A percentile compares a stretch with the other conserved stretches of the same genome.
Conservation (phyloP, 2,329 filamentous ascomycete species). For the Fusarium sp. region DNA sequence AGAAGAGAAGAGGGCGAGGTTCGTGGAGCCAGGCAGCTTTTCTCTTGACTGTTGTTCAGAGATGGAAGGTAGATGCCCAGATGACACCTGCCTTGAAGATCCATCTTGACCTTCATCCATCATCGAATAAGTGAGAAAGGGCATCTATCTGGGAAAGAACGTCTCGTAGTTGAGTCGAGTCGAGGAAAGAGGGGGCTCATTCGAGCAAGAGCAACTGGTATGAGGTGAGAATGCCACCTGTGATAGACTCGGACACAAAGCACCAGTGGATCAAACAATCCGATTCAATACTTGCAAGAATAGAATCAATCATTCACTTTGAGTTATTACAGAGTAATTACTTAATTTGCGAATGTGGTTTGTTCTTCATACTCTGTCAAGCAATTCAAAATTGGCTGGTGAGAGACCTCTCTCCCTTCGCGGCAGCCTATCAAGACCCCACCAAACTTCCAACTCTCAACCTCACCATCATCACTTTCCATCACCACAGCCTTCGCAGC, state of each 20-base stretch:
- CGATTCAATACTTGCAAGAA: background rate
- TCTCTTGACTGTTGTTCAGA: background rate
- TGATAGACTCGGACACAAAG: background rate
- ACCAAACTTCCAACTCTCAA: conserved; percentile 24
- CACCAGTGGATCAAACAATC: background rate
- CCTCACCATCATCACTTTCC: conserved; percentile 15
- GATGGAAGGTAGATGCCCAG: background rate
- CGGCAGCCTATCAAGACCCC: conserved; percentile 10
- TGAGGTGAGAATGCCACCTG: background rate
- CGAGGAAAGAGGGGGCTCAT: background rate
- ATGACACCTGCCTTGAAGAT: background rate
- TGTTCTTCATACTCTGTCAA: background rate
- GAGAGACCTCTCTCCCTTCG: background rate
- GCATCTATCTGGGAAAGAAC: background rate
- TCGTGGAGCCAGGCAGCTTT: background rate
- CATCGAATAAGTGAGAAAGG: background rate
- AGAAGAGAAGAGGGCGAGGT: background rate
- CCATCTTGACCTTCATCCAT: background rate
- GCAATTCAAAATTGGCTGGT: background rate
- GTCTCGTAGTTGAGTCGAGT: background rate
- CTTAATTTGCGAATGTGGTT: background rate
- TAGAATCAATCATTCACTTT: background rate
- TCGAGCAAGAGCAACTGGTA: background rate
- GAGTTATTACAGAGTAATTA: background rate
- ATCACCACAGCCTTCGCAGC: background rate